phyloP scores from a whole-genome alignment of 225 moss, liverwort and hornwort species.

The Marchantia paleacea region DNA sequence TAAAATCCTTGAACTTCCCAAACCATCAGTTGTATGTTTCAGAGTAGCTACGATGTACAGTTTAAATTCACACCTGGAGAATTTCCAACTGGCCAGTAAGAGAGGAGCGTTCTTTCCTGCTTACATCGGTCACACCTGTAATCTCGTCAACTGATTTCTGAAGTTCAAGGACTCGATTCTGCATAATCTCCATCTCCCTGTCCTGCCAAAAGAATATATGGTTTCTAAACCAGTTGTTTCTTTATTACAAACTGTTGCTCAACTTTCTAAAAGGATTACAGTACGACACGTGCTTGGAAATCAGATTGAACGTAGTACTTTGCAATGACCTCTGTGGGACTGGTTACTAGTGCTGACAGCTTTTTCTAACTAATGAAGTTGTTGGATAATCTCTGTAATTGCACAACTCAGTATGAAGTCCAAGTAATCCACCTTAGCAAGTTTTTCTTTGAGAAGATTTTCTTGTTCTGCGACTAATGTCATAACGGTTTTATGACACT shows the following conservation, averaged over 20 bases:
- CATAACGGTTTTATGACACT: conserved; percentile 48
- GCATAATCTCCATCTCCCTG: conserved; percentile 41
- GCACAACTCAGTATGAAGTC: not conserved
- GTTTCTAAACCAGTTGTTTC: not conserved
- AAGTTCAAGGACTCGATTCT: conserved; percentile 32
- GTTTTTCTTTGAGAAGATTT: conserved; percentile 43
- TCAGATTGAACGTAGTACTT: not conserved
- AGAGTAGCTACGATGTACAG: not conserved
- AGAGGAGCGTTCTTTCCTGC: conserved; percentile 31
- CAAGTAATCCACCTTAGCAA: conserved; percentile 35
- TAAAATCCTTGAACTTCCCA: too few relatives aligned
- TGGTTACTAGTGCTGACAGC: not conserved
- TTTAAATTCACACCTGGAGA: conserved; percentile 26
- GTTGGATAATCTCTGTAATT: not conserved
- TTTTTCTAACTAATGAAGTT: not conserved
- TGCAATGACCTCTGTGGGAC: not conserved
- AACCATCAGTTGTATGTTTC: not conserved
- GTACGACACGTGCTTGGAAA: not conserved
- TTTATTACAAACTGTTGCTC: not conserved
- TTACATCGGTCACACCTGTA: conserved; percentile 27
- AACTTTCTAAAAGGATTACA: not conserved
- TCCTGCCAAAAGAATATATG: conserved; percentile 34
- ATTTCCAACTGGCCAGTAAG: conserved; percentile 33
- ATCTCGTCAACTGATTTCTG: conserved; percentile 38
- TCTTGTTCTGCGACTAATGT: conserved; percentile 47